These are phyloP conservation scores for Trametes cinnabarina DNA, from an alignment of 768 basidiomycete genomes.

Conservation along the genomic window DNA sequence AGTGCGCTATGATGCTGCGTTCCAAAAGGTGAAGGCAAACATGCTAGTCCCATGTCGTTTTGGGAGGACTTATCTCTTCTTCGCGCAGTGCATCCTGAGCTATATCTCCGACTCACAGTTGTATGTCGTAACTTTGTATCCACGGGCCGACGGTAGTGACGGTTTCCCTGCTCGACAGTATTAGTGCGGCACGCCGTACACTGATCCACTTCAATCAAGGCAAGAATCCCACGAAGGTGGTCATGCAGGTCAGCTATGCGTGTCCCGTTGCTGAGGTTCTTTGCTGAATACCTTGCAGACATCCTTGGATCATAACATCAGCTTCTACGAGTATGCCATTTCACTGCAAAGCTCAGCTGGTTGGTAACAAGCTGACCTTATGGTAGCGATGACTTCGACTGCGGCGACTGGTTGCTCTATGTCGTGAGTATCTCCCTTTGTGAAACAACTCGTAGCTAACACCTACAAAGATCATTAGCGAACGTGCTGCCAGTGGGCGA, in stretches of 20 bases:
- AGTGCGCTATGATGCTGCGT: constrained; percentile 57
- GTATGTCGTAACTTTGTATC: constrained; percentile 39
- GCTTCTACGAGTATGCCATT: constrained; percentile 62
- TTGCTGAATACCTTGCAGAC: constrained; percentile 41
- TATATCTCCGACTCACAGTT: constrained; percentile 80
- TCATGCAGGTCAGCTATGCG: constrained; percentile 60
- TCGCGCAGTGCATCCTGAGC: constrained; percentile 66
- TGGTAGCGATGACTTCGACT: constrained; percentile 76
- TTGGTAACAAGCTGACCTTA: neutral
- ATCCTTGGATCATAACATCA: constrained; percentile 76
- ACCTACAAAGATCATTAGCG: constrained; percentile 56
- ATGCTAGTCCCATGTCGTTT: neutral
- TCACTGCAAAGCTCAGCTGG: neutral
- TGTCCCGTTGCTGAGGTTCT: no score
- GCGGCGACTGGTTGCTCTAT: constrained; percentile 79
- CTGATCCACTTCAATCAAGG: constrained; percentile 41
- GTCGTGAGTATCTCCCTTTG: constrained; percentile 45
- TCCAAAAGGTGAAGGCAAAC: constrained; percentile 61
- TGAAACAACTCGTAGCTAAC: neutral
- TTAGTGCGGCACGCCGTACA: constrained; percentile 51
- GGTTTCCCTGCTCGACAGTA: constrained; percentile 40
- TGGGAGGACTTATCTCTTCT: neutral
- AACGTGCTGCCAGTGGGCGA: constrained; percentile 62
- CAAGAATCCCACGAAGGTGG: constrained; percentile 40
- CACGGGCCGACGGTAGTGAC: no score